phyloP scores from a whole-genome alignment of 257 asterid genomes.

The Lycium ferocissimum region DNA sequence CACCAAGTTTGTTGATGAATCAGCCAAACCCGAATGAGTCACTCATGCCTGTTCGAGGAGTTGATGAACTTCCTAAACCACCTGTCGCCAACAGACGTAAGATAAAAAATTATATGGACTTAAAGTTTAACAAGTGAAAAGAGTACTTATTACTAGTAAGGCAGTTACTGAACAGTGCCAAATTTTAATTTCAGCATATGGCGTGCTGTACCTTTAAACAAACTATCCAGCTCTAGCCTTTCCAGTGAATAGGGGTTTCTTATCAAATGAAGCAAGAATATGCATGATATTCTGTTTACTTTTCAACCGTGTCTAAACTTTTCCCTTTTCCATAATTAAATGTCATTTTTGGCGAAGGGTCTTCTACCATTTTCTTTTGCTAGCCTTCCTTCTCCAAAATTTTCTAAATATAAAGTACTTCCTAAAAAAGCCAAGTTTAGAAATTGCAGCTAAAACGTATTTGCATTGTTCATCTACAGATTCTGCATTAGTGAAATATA shows the following conservation, averaged over 20 bases:
- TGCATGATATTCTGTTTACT: slow-evolving; percentile 44
- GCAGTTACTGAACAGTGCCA: not conserved
- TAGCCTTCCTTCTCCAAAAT: slow-evolving; percentile 32
- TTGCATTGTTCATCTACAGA: slow-evolving; percentile 53
- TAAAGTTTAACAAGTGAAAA: not conserved
- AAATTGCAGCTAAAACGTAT: slow-evolving; percentile 30
- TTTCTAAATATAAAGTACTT: slow-evolving; percentile 36
- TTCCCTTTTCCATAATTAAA: slow-evolving; percentile 4
- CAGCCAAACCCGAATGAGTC: slow-evolving; percentile 73
- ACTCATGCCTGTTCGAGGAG: slow-evolving; percentile 71
- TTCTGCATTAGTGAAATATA: not conserved
- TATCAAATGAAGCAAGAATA: slow-evolving; percentile 44
- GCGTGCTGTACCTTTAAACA: not conserved
- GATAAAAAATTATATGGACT: slow-evolving; percentile 29
- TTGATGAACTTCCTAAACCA: slow-evolving; percentile 93
- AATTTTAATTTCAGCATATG: slow-evolving; percentile 16
- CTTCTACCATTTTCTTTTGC: slow-evolving; percentile 39
- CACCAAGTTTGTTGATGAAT: slow-evolving; percentile 70
- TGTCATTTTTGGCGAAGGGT: slow-evolving; percentile 25
- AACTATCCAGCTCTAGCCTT: slow-evolving; percentile 48
- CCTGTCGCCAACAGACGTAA: slow-evolving; percentile 94
- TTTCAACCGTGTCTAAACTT: slow-evolving; percentile 44
- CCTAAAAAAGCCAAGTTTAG: slow-evolving; percentile 36
- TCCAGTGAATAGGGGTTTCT: slow-evolving; percentile 46
- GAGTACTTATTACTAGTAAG: not conserved